A percentile compares a stretch with the other conserved stretches of the same genome.
Evolutionary conservation across 352 stramenopile genomes (phyloP).

Genomic region (Phytophthora pini): DNA sequence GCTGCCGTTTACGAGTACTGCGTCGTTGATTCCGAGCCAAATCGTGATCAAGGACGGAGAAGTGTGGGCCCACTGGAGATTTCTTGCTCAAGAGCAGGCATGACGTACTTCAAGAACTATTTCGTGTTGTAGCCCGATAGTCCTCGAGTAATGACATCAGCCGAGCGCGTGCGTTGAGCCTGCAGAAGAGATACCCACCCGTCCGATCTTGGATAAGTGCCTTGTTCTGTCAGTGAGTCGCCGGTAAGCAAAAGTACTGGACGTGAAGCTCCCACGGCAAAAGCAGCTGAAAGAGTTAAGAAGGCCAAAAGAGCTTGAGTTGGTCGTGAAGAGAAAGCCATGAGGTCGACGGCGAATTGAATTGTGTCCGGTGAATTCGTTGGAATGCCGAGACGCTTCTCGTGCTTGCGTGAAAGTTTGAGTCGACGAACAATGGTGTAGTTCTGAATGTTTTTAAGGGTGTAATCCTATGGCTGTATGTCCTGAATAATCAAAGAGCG

Average conservation of each 20-base stretch:
- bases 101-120: constrained; percentile 42
- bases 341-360: neutral
- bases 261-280: neutral
- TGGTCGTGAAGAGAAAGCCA: neutral
- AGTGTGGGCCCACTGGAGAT: constrained; percentile 22
- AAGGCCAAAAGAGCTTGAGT: no score
- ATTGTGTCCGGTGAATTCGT: neutral
- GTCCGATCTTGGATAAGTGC: constrained; percentile 10
- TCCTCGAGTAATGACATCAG: constrained; percentile 47
- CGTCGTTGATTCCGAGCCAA: constrained; percentile 66
- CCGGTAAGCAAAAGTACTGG: constrained; percentile 39
- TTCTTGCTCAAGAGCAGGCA: constrained; percentile 42
- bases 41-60: constrained; percentile 47
- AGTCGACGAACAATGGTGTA: no score
- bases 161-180: constrained; percentile 37
- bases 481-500: no score
- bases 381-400: no score
- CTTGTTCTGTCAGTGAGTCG: constrained; percentile 50
- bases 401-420: no score
- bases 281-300: no score
- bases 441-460: no score
- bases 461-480: no score
- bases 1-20: constrained; percentile 32
- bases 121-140: constrained; percentile 50
- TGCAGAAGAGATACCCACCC: constrained; percentile 43